Evolutionary conservation across 2,329 filamentous ascomycete species (phyloP).

Genomic region (Arthrobotrys iridis): DNA sequence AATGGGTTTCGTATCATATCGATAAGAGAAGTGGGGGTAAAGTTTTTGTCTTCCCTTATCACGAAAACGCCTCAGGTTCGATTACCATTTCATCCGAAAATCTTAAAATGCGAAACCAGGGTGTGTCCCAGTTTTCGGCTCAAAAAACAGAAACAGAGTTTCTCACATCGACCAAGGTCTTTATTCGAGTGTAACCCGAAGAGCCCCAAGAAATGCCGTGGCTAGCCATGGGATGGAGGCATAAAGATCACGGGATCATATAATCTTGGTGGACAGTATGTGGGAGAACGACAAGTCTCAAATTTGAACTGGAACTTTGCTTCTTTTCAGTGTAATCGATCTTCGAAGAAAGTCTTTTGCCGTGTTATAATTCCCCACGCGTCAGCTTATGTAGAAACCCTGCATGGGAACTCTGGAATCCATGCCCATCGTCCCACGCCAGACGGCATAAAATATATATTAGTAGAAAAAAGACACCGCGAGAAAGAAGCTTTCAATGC

Average conservation of each 20-base stretch:
- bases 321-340: background rate
- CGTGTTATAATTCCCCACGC: conserved; percentile 27
- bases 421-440: conserved; percentile 32
- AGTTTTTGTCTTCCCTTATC: background rate
- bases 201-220: background rate
- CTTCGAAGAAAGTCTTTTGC: conserved; percentile 4
- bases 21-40: conserved; percentile 11
- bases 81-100: conserved; percentile 6
- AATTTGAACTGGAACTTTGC: conserved; percentile 1
- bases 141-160: conserved; percentile 1
- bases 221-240: conserved; percentile 2
- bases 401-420: background rate
- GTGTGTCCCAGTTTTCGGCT: background rate
- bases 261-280: background rate
- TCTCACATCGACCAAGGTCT: background rate
- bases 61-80: conserved; percentile 1
- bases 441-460: conserved; percentile 27
- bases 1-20: conserved; percentile 13
- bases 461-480: background rate
- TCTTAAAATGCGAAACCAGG: conserved; percentile 19
- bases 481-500: conserved; percentile 21
- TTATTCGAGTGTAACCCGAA: background rate
- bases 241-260: conserved; percentile 16
- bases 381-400: conserved; percentile 17
- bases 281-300: conserved; percentile 9